Evolutionary conservation across 2,329 filamentous ascomycete species (phyloP).

Genomic region (Diaporthe ilicicola): DNA sequence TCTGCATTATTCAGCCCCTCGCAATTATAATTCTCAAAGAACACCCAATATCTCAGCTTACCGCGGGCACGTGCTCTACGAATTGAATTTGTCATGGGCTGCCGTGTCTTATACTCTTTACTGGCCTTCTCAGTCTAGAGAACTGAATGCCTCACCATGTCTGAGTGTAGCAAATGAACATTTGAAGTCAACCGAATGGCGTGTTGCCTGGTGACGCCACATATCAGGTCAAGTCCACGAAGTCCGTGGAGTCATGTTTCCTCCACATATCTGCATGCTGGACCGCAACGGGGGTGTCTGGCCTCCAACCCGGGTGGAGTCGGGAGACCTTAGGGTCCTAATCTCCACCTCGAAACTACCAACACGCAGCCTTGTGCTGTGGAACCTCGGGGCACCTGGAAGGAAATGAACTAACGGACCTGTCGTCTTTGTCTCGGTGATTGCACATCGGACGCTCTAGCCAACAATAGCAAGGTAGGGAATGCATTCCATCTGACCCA

Average conservation of each 20-base stretch:
- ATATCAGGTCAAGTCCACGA: no score
- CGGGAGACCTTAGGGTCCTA: neutral
- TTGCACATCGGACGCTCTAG: neutral
- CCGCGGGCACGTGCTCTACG: no score
- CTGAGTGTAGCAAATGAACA: no score
- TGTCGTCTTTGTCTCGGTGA: neutral
- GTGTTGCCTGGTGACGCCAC: no score
- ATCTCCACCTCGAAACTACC: neutral
- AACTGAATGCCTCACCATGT: no score
- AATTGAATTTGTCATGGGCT: no score
- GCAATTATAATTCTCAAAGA: no score
- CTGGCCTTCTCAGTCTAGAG: no score
- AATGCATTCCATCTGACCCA: neutral
- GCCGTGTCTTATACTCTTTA: no score
- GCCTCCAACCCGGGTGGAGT: slow-evolving; percentile 10
- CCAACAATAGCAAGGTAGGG: neutral
- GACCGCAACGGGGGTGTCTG: neutral
- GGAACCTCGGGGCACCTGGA: neutral
- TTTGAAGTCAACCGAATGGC: no score
- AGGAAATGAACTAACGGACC: neutral
- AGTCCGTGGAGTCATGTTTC: neutral
- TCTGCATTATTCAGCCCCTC: no score
- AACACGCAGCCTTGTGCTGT: neutral
- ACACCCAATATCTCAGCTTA: no score
- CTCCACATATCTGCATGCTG: neutral